phyloP scores from a whole-genome alignment of 129 eudicot genomes.

The Gnaphalium uliginosum region DNA sequence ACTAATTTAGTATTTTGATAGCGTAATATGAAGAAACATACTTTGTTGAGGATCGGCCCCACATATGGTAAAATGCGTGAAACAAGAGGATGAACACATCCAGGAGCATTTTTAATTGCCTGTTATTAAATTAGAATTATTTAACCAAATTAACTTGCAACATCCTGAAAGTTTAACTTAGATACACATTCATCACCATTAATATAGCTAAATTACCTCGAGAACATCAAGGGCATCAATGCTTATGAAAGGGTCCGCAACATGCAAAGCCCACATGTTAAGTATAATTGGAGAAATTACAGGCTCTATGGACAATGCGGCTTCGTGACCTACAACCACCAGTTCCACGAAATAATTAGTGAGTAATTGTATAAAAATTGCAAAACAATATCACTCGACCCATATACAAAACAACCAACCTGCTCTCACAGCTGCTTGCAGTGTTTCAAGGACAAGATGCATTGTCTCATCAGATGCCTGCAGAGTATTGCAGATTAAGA shows the following conservation, averaged over 20 bases:
- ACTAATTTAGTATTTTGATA: constrained; percentile 17
- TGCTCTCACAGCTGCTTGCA: constrained; percentile 81
- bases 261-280: constrained; percentile 88
- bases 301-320: constrained; percentile 74
- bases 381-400: background rate
- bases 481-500: constrained; percentile 21
- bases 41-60: constrained; percentile 78
- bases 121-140: constrained; percentile 27
- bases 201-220: constrained; percentile 55
- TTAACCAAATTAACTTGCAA: constrained; percentile 6
- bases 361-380: background rate
- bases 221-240: constrained; percentile 94
- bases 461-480: constrained; percentile 97
- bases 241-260: constrained; percentile 92
- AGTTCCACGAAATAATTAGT: constrained; percentile 18
- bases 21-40: constrained; percentile 31
- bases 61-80: constrained; percentile 77
- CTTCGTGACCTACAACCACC: constrained; percentile 61
- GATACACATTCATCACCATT: background rate
- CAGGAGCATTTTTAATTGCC: constrained; percentile 92
- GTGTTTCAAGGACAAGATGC: constrained; percentile 96
- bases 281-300: constrained; percentile 86
- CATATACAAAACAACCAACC: constrained; percentile 43
- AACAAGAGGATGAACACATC: constrained; percentile 86
- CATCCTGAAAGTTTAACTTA: background rate